A percentile compares a stretch with the other conserved stretches of the same genome.
phyloP scores from a whole-genome alignment of 768 basidiomycete genomes.

The Russula olivacea region DNA sequence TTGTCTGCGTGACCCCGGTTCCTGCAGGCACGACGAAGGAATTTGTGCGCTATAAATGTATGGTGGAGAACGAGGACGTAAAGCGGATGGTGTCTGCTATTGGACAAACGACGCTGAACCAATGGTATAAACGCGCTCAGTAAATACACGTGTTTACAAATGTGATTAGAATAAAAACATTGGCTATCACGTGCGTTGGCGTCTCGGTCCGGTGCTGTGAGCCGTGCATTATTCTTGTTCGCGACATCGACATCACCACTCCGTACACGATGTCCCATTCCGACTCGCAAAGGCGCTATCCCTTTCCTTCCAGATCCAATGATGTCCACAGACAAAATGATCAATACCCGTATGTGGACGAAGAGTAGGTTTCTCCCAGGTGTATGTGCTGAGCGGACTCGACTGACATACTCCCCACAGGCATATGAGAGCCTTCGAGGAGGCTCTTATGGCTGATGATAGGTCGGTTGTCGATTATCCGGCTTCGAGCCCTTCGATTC shows the following conservation, averaged over 20 bases:
- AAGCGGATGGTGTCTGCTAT: conserved; percentile 58
- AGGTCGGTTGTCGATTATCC: conserved; percentile 33
- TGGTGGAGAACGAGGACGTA: conserved; percentile 57
- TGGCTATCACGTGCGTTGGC: neutral
- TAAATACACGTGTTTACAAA: conserved; percentile 25
- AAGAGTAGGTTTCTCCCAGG: conserved; percentile 46
- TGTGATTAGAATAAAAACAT: too few species aligned
- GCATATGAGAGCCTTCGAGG: conserved; percentile 70
- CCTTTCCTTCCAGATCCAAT: conserved; percentile 19
- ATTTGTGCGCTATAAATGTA: conserved; percentile 71
- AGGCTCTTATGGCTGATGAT: conserved; percentile 65
- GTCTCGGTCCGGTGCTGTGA: neutral
- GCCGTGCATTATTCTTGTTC: neutral
- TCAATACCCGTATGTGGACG: conserved; percentile 48
- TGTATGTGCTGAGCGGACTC: conserved; percentile 3
- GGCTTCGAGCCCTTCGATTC: conserved; percentile 31
- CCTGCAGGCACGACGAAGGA: conserved; percentile 52
- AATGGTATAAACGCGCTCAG: conserved; percentile 65
- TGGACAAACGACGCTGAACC: conserved; percentile 66
- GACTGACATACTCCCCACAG: conserved; percentile 30
- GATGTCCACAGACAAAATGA: conserved; percentile 34
- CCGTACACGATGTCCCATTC: conserved; percentile 4
- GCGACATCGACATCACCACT: neutral
- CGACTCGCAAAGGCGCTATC: conserved; percentile 1
- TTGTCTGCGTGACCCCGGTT: conserved; percentile 46